phyloP scores from a whole-genome alignment of 139 green algal genomes.

The Penium margaritaceum region DNA sequence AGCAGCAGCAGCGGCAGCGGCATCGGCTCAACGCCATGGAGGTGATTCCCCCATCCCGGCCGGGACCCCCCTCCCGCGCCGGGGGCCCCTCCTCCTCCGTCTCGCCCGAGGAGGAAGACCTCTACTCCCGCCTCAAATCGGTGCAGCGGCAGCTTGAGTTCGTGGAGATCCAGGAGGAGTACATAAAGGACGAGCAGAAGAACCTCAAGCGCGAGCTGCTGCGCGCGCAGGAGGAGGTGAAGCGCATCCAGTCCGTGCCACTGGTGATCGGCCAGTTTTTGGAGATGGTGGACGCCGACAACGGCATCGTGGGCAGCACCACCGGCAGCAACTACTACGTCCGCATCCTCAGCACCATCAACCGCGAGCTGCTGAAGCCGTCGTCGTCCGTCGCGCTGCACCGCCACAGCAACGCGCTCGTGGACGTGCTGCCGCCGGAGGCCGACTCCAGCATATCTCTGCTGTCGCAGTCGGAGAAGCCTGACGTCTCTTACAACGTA shows the following conservation, averaged over 20 bases:
- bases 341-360: constrained; percentile 88
- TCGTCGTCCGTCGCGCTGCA: constrained; percentile 88
- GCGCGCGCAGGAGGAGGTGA: constrained; percentile 94
- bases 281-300: constrained; percentile 94
- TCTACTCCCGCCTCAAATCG: constrained; percentile 72
- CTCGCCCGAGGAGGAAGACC: no score
- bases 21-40: no score
- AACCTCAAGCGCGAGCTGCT: constrained; percentile 96
- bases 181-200: constrained; percentile 98
- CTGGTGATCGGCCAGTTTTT: constrained; percentile 98
- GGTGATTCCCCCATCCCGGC: no score
- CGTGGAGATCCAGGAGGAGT: constrained; percentile 98
- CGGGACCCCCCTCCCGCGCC: no score
- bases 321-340: constrained; percentile 89
- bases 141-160: constrained; percentile 93
- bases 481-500: constrained; percentile 81
- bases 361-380: constrained; percentile 94
- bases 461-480: constrained; percentile 78
- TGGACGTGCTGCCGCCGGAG: constrained; percentile 96
- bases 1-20: no score
- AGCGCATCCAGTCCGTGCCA: constrained; percentile 92
- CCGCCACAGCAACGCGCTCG: constrained; percentile 91
- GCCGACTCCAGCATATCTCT: constrained; percentile 93
- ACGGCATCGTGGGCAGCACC: constrained; percentile 92
- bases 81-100: no score